Base-by-base conservation (phyloP, 257 asterid genomes). In the Salvia hispanica region DNA sequence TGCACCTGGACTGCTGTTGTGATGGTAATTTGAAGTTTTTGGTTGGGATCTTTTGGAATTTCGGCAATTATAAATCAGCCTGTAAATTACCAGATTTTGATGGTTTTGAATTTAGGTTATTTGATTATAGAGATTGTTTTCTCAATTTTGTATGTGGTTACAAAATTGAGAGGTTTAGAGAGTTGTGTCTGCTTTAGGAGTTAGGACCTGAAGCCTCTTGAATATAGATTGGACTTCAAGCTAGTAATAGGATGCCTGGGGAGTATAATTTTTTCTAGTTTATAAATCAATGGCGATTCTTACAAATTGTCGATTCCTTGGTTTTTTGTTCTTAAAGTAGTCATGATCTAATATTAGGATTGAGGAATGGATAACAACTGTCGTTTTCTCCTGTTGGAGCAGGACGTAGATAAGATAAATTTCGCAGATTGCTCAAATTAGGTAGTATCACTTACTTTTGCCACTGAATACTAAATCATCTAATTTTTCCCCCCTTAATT, bases 401-500 rank as follows among this genome's bases (percentile, higher is more conserved):
- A 3, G 56, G 18, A 62, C 52, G 55, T 14, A 50, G 66, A 21
- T 34, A n/a, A 39, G 60, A 39, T 42, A 53, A 8, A 53, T 39
- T 56, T 63, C 14, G 1, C 7, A 54, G 31, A 54, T 47, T 3
- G 15, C n/a, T 40, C 12, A 36, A 18, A 33, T 64, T 36, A 46
- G 12, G 33, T 25, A 25, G 31, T 6, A 42, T 48, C 56, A 8
- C 13, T 36, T 44, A 44, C 5, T 67, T 57, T 34, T 39, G 12
- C 62, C 48, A 56, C 62, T 58, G 7, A 21, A 56, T 64, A 55
- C 25, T 62, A 52, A n/a, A n/a, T 54, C 15, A 47, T 18, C 64
- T 61, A 25, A 61, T 39, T 21, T 61, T 62, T 60, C 12, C 70
- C 12, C 70, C 3, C n/a, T 9, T 76, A 31, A 45, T 57, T 61